These are phyloP conservation scores for Paramecium tetraurelia DNA, from an alignment of 73 alveolate species.

Conservation along the genomic window DNA sequence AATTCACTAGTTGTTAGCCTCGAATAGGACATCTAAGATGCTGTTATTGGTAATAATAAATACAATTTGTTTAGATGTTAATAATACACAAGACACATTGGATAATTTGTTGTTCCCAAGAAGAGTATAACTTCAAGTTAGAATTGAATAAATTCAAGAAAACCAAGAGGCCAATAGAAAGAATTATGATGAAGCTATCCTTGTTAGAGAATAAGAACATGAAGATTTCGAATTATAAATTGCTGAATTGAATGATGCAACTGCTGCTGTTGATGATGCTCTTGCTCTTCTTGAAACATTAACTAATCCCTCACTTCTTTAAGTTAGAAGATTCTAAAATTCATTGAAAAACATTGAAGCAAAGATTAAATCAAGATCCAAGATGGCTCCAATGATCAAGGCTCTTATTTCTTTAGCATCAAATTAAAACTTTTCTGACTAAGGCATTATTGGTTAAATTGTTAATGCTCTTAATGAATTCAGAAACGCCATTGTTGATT, in stretches of 20 bases:
- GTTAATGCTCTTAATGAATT: slow-evolving; percentile 38
- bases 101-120: slow-evolving; percentile 50
- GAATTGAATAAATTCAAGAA: slow-evolving; percentile 14
- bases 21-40: slow-evolving; percentile 40
- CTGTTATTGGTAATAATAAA: slow-evolving; percentile 1
- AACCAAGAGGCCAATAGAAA: slow-evolving; percentile 49
- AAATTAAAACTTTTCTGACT: slow-evolving; percentile 26
- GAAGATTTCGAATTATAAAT: slow-evolving; percentile 27
- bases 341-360: slow-evolving; percentile 31
- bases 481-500: slow-evolving; percentile 32
- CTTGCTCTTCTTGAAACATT: slow-evolving; percentile 24
- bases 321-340: slow-evolving; percentile 49
- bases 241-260: slow-evolving; percentile 45
- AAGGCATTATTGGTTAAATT: slow-evolving; percentile 34
- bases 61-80: not conserved
- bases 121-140: slow-evolving; percentile 13
- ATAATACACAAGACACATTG: slow-evolving; percentile 23
- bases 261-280: slow-evolving; percentile 48
- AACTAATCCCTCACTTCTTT: slow-evolving; percentile 30
- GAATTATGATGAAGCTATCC: slow-evolving; percentile 12
- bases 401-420: slow-evolving; percentile 38
- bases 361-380: slow-evolving; percentile 38
- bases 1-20: not conserved
- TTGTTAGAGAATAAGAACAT: slow-evolving; percentile 32
- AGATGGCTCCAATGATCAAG: slow-evolving; percentile 45